Conservation (phyloP, 768 basidiomycete genomes). For the Tubosaeta brunneosetosa region DNA sequence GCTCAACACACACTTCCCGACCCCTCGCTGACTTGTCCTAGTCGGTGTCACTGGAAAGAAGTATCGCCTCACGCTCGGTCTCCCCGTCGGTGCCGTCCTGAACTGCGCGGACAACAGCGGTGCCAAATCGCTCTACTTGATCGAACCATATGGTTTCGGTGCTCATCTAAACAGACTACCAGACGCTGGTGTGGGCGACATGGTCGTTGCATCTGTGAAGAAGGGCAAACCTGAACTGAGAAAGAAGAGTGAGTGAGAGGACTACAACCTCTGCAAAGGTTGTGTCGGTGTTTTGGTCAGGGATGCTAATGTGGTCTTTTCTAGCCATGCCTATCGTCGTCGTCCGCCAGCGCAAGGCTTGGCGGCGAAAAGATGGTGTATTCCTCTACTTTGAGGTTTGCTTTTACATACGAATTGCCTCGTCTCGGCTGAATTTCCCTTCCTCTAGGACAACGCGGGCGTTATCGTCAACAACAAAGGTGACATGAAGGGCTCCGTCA, state of each 20-base stretch:
- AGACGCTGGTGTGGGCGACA: constrained; percentile 91
- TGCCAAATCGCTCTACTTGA: constrained; percentile 92
- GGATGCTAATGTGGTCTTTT: constrained; percentile 9
- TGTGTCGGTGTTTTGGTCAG: neutral
- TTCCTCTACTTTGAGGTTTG: constrained; percentile 96
- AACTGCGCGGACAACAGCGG: constrained; percentile 99
- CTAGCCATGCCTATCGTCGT: constrained; percentile 96
- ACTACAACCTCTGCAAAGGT: too few relatives aligned
- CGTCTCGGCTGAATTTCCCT: neutral
- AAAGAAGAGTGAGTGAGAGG: constrained; percentile 89
- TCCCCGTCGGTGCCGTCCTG: constrained; percentile 89
- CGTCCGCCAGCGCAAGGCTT: constrained; percentile 96
- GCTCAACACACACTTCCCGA: neutral
- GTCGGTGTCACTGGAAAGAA: constrained; percentile 83
- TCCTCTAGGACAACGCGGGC: constrained; percentile 80
- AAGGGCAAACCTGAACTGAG: constrained; percentile 99
- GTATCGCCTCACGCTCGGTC: constrained; percentile 92
- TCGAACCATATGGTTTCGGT: constrained; percentile 94
- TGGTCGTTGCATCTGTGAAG: constrained; percentile 97
- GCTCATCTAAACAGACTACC: constrained; percentile 96
- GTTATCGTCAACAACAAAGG: constrained; percentile 99
- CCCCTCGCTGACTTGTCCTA: constrained; percentile 16
- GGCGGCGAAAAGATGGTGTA: constrained; percentile 96
- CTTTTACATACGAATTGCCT: neutral
- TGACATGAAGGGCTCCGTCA: constrained; percentile 99